Base-by-base conservation (phyloP, 2,329 filamentous ascomycete species). In the Knufia petricola region DNA sequence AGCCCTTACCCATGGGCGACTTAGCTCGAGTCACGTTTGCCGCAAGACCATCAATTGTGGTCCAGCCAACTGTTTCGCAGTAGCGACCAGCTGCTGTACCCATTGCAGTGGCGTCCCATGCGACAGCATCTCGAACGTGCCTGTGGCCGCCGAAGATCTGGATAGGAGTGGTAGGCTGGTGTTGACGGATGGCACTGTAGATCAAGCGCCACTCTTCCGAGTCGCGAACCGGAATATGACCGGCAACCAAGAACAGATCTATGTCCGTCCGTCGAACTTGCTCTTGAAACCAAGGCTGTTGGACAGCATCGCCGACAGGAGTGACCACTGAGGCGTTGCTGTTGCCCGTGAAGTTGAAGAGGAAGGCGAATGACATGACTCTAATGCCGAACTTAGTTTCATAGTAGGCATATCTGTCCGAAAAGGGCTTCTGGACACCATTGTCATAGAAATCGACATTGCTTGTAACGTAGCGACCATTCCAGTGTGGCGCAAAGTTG, bases 31-130 rank as follows among this genome's bases (percentile, higher is more conserved):
- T 57, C n/a, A 53, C 51, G 21, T 61, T 63, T 1, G 64, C 66
- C 46, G 73, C 61, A 55, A 84, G 74, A 13, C 80, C 80, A 43
- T 72, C 74, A 65, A 84, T 74, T n/a, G 78, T 75, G 19, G 82
- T 61, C 76, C 78, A 85, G 20, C 81, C 81, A 0, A 84, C 67
- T 1, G 80, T 84, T 64, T 85, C 81, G 59, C 80, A 84, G 63
- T 83, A 84, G 46, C 78, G 72, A 4, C 78, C 79, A 2, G 79
- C 77, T 56, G 82, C 79, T 7, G 84, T 67, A 0, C 72, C 79
- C 3, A 79, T 79, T 4, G 76, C 74, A 56, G 72, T 73, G 49
- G 77, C 71, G 58, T 85, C 81, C 52, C 78, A 81, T 2, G 82
- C 75, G 15, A 71, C 71, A 60, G 82, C 81, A 59, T 85, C 80